Percentiles rank a stretch among this genome's conserved stretches.
Conservation (phyloP, 2,329 filamentous ascomycete genomes). For the Didymella segeticola region DNA sequence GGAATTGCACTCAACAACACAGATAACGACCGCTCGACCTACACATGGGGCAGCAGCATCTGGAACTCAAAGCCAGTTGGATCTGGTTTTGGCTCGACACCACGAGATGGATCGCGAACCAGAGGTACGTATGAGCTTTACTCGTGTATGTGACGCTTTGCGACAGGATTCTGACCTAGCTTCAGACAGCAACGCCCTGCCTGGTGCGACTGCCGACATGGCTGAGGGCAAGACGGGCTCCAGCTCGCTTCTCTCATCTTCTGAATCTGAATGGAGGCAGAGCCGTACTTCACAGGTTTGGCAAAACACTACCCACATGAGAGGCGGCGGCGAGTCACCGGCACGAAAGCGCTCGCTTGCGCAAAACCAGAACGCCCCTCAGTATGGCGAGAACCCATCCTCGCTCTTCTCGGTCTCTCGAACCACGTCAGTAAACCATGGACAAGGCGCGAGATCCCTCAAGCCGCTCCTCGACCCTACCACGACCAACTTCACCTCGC, state of each 20-base stretch:
- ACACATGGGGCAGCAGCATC: conserved; percentile 46
- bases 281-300: conserved; percentile 60
- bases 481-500: conserved; percentile 40
- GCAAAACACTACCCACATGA: conserved; percentile 57
- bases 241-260: conserved; percentile 70
- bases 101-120: conserved; percentile 42
- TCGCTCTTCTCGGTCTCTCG: conserved; percentile 39
- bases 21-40: conserved; percentile 38
- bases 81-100: conserved; percentile 36
- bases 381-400: conserved; percentile 30
- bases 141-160: too few species aligned
- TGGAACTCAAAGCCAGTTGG: conserved; percentile 42
- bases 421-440: conserved; percentile 29
- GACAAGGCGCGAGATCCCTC: conserved; percentile 31
- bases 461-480: conserved; percentile 45
- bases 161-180: conserved; percentile 20
- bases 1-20: conserved; percentile 39
- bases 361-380: conserved; percentile 35
- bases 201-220: conserved; percentile 35
- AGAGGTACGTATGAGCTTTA: conserved; percentile 33
- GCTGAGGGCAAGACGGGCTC: conserved; percentile 70
- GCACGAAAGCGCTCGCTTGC: conserved; percentile 48
- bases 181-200: conserved; percentile 40
- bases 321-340: conserved; percentile 47
- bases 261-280: conserved; percentile 71